Evolutionary conservation across 805 yeast genomes (phyloP), one percentile per base, ranked within the genome.

Genomic region (Wickerhamiella australiensis): DNA sequence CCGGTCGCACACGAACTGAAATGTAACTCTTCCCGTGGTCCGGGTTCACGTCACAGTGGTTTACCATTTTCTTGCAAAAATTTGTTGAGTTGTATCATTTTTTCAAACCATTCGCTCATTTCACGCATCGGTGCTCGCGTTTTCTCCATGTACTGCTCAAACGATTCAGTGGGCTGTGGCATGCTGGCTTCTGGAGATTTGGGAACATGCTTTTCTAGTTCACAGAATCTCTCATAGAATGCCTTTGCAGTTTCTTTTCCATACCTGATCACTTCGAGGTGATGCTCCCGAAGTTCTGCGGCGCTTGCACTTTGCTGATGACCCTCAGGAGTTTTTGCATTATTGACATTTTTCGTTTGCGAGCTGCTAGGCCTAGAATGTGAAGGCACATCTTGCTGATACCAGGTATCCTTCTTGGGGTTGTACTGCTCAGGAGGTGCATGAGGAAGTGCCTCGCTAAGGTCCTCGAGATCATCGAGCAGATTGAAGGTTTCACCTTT

Each of bases 91-190:
- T 41, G 21, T 3, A 25, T 23, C 27, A 41, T 5, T n/a, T 41
- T 22, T 7, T 41, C 31, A 20, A 41, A 41, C 44, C 44, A 41
- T 12, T 41, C 44, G 25, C 31, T 41, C 44, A 41, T 41, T 25
- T 23, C 31, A 15, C 44, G 44, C 44, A 41, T 23, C 2, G 44
- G 44, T n/a, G 15, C 44, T 4, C 44, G 44, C 8, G 31, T n/a
- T 15, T 25, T 7, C 21, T 41, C 44, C 20, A 41, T 23, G 12
- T 9, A 17, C 5, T 6, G 4, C 20, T 23, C 31, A 12, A 41
- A 41, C 9, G 9, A 5, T 12, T 41, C 44, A 17, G 12, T 13
- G 17, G 44, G 44, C n/a, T 41, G 44, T 3, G 44, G 44, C 44
- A 41, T 41, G 7, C 11, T 25, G 31, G 15, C 4, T 13, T 41